Evolutionary conservation across 192 early-diverging fungal species (phyloP), one percentile per base, ranked within the genome.

Genomic region (Rhizophagus prolifer): DNA sequence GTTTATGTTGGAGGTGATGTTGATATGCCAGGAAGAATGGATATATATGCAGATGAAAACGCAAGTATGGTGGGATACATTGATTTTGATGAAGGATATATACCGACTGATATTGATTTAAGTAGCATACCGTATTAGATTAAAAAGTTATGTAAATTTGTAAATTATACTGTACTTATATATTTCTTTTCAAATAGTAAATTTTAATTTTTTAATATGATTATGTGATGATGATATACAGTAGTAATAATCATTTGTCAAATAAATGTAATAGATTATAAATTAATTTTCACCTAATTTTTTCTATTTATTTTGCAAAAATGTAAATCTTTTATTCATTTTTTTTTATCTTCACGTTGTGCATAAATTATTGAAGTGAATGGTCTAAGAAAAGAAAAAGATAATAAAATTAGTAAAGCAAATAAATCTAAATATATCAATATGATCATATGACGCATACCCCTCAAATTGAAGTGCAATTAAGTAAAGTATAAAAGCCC

Each of bases 361-460:
- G 85, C 83, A 81, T 95, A 95, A 74, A 95, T 95, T 87, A 88
- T 86, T 10, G 85, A 81, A 21, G 94, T 95, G 80, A 95, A 95
- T 12, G 94, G 94, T 14, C 90, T 91, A 80, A 21, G 76, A 72
- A 58, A 23, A 1, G 67, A 28, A 62, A 28, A 62, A 26, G 67
- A 9, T 38, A 38, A 70, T 34, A 12, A 14, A 58, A 31, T 58
- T 71, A 21, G 9, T 28, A 59, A 61, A 26, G 16, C 21, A 28
- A 23, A 44, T 61, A 62, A 59, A n/a, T 62, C 5, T 38, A n/a
- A n/a, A 38, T 36, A 58, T 25, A 34, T 26, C n/a, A 47, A 44
- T 31, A 36, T 23, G 38, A 9, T 75, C 21, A 30, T 23, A 25
- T 26, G 28, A 9, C 3, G 80, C 78, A 79, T 91, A 92, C 89